These are phyloP conservation scores for Ascoidea tarda DNA, from an alignment of 805 yeast species.

Conservation along the genomic window DNA sequence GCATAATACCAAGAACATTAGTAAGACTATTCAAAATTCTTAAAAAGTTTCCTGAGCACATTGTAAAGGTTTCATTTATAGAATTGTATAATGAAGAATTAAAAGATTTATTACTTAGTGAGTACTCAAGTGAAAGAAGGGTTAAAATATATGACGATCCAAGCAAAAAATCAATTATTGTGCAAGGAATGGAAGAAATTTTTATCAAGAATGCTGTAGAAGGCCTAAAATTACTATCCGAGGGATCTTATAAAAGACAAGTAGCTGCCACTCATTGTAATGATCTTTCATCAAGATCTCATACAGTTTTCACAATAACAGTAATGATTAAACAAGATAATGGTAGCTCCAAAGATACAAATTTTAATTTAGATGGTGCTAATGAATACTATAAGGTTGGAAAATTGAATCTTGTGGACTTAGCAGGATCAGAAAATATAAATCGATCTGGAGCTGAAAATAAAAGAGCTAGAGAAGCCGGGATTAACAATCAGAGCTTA, in stretches of 20 bases:
- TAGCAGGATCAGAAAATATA: constrained; percentile 92
- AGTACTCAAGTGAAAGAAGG: constrained; percentile 1
- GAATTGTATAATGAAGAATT: constrained; percentile 84
- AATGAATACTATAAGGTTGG: constrained; percentile 35
- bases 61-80: constrained; percentile 67
- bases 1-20: constrained; percentile 48
- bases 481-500: constrained; percentile 79
- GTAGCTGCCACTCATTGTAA: constrained; percentile 67
- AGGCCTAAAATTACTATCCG: constrained; percentile 39
- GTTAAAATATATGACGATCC: not conserved
- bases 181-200: constrained; percentile 54
- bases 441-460: constrained; percentile 76
- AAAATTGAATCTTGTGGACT: constrained; percentile 75
- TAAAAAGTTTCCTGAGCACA: constrained; percentile 31
- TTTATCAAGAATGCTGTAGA: constrained; percentile 37
- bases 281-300: constrained; percentile 62
- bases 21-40: constrained; percentile 39
- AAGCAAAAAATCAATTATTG: constrained; percentile 21
- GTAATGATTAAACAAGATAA: constrained; percentile 27
- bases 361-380: not conserved
- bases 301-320: constrained; percentile 57
- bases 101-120: constrained; percentile 42
- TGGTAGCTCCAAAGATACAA: not conserved
- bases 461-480: constrained; percentile 86
- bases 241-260: constrained; percentile 45